These are phyloP conservation scores for Chalaropsis thielavioides DNA, from an alignment of 2,329 filamentous ascomycete genomes.

Conservation along the genomic window DNA sequence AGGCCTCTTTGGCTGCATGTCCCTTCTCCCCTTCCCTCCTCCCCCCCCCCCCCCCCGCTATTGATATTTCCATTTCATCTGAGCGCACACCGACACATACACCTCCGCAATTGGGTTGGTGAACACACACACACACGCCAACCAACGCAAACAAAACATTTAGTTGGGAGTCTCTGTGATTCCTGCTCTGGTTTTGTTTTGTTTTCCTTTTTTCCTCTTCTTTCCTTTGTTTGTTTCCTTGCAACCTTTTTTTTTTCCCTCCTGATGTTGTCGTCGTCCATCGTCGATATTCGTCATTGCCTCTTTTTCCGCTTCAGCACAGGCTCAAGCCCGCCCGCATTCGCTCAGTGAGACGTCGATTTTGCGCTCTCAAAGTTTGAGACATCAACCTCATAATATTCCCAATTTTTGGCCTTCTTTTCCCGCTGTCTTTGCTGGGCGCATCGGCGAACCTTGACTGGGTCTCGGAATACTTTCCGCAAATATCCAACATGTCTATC, in stretches of 20 bases:
- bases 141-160: neutral
- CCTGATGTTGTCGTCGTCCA: neutral
- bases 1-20: too few species aligned
- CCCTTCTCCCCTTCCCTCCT: neutral
- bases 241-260: neutral
- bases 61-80: slow-evolving; percentile 2
- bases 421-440: neutral
- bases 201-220: neutral
- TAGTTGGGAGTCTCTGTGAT: neutral
- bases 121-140: neutral
- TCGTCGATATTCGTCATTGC: neutral
- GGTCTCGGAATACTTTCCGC: neutral
- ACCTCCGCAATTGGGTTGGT: neutral
- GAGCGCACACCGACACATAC: slow-evolving; percentile 3
- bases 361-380: neutral
- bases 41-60: neutral
- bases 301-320: neutral
- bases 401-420: neutral
- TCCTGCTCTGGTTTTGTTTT: neutral
- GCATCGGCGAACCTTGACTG: neutral
- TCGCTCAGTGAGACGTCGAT: neutral
- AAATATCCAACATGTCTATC: slow-evolving; percentile 4
- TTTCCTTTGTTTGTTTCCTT: neutral
- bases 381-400: neutral
- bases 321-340: neutral